Conservation (phyloP, 768 basidiomycete species). For the Auricularia sp. region DNA sequence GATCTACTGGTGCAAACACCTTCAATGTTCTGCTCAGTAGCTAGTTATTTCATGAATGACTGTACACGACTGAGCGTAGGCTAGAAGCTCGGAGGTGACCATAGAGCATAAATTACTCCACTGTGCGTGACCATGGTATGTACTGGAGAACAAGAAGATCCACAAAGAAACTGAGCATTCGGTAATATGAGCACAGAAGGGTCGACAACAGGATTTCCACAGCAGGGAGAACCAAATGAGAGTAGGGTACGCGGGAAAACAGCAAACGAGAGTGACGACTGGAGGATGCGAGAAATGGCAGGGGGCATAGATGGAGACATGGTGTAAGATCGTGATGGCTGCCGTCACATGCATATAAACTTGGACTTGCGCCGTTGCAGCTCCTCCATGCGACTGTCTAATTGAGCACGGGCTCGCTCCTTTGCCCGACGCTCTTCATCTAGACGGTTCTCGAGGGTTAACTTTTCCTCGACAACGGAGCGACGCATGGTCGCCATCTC, state of each 20-base stretch:
- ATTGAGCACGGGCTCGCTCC: slow-evolving; percentile 78
- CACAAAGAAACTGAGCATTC: neutral
- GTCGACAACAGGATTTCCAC: neutral
- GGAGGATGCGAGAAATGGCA: neutral
- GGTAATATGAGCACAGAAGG: neutral
- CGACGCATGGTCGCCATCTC: slow-evolving; percentile 69
- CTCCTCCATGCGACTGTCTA: slow-evolving; percentile 83
- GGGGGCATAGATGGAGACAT: neutral
- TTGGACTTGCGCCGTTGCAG: slow-evolving; percentile 79
- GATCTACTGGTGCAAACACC: neutral
- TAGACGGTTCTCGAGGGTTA: slow-evolving; percentile 69
- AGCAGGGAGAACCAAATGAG: neutral
- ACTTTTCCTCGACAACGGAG: slow-evolving; percentile 83
- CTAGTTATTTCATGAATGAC: no score
- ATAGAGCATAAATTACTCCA: neutral
- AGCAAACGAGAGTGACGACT: neutral
- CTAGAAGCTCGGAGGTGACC: neutral
- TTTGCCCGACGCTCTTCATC: slow-evolving; percentile 85
- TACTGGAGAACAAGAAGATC: neutral
- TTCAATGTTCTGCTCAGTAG: neutral
- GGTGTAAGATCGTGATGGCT: neutral
- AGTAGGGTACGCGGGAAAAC: neutral
- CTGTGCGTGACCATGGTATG: neutral
- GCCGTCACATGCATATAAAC: slow-evolving; percentile 70
- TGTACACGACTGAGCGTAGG: no score